Evolutionary conservation across 2,329 filamentous ascomycete species (phyloP), one percentile per base, ranked within the genome.

Genomic region (Colletotrichum liaoningense): DNA sequence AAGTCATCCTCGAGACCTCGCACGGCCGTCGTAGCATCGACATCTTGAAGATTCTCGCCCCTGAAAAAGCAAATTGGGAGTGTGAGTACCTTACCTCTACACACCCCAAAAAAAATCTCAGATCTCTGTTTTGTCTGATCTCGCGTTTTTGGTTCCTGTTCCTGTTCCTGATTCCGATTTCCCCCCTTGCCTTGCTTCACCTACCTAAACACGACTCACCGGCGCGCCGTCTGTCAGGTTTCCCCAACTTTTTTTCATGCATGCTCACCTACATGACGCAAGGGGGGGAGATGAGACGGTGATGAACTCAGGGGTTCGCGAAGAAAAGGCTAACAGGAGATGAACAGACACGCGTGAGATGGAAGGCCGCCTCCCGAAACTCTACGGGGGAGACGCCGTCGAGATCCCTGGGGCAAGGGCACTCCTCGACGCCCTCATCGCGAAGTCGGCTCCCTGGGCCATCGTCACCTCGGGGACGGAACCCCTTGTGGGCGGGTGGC

Each of bases 1-100:
- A 92, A 60, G 90, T 93, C 58, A 98, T 99, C 78, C 89, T 98
- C 30, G 89, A 94, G 78, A 97, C 95, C 11, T 98, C 95, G 5
- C 97, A 99, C 83, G 97, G 97, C 74, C 91, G 96, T 73, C 88
- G 97, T 72, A 95, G 92, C 77, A 98, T 98, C 79, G 97, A 99
- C 78, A 91, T 93, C 3, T 88, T 99, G 72, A 90, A 90, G 81
- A 86, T 95, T 33, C 90, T 98, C 72, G 92, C 94, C 75, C 93
- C 95, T 19, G 92, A 94, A 77, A 94, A 95, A 81, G 97, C 97
- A 55, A 98, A 93, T 78, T 96, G 94, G 95, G 95, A 98, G 76
- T 98, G 95, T 97, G 84, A 85, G 94, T 90, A 38, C 33, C 33
- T 11, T 33, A 12, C 33, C 33, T 33, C 33, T 33, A 33, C 33